phyloP scores from a whole-genome alignment of 495 filamentous ascomycete species.

The Neurospora sp. region DNA sequence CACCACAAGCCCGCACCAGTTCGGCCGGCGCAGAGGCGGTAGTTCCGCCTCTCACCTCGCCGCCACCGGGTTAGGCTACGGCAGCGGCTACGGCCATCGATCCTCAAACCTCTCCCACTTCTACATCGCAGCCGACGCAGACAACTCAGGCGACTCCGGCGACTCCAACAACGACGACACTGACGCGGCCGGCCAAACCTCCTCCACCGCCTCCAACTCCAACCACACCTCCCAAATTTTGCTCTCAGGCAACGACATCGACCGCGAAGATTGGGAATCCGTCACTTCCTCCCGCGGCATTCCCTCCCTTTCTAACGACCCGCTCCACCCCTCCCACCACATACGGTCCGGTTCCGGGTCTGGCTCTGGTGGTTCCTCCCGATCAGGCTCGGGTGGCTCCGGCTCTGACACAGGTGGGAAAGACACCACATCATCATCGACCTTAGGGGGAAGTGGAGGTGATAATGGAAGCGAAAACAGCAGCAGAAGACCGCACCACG shows the following conservation, averaged over 20 bases:
- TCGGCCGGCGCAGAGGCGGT: neutral
- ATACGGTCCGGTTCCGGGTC: neutral
- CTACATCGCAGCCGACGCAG: neutral
- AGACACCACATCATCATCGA: neutral
- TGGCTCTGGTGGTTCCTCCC: neutral
- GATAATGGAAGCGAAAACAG: constrained; percentile 2
- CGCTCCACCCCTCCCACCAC: neutral
- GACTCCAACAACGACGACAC: neutral
- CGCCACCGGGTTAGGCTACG: neutral
- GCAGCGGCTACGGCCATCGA: neutral
- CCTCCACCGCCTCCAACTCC: neutral
- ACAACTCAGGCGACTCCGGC: neutral
- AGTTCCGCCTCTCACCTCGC: neutral
- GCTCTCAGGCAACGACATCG: constrained; percentile 4
- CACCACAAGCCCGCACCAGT: neutral
- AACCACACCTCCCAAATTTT: neutral
- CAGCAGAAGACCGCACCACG: neutral
- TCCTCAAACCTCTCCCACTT: neutral
- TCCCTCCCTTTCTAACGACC: constrained; percentile 2
- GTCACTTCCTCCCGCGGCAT: constrained; percentile 12
- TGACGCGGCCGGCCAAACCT: neutral
- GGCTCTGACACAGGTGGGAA: constrained; percentile 11
- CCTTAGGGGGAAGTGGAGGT: neutral
- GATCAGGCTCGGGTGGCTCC: constrained; percentile 5
- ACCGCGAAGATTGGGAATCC: constrained; percentile 27